Evolutionary conservation across 768 basidiomycete species (phyloP).

Genomic region (Dentipellis sp.): DNA sequence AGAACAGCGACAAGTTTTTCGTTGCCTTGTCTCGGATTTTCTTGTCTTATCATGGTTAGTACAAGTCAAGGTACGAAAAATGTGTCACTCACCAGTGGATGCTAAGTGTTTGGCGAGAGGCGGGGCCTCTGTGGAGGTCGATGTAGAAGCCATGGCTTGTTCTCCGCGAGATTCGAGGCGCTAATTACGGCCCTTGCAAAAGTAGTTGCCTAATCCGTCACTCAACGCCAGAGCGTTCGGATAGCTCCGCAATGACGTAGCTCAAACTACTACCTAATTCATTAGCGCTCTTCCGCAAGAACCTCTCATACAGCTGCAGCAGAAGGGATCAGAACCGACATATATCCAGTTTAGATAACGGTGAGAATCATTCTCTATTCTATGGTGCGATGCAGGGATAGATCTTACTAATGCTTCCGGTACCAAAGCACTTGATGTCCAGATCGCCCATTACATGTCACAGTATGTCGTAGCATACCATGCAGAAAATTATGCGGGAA

Average conservation of each 20-base stretch:
- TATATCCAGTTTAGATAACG: no score
- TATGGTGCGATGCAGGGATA: no score
- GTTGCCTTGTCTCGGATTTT: constrained; percentile 88
- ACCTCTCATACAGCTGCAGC: no score
- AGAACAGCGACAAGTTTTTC: constrained; percentile 65
- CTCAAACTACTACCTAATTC: neutral
- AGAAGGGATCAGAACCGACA: no score
- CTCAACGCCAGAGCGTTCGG: neutral
- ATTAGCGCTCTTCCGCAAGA: no score
- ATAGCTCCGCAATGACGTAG: neutral
- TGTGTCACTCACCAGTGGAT: constrained; percentile 59
- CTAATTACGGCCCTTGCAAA: neutral
- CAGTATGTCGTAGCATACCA: constrained; percentile 32
- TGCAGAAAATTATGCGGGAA: neutral
- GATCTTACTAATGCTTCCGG: no score
- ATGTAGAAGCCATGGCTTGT: constrained; percentile 21
- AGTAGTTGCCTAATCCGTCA: neutral
- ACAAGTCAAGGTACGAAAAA: neutral
- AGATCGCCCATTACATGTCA: constrained; percentile 91
- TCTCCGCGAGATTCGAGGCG: neutral
- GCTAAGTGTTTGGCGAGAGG: constrained; percentile 89
- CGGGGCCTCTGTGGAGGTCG: constrained; percentile 28
- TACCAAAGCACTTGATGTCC: constrained; percentile 15
- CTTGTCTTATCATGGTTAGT: constrained; percentile 51
- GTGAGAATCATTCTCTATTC: no score